Percentiles rank a stretch among this genome's conserved stretches.
Conservation (phyloP, 2,329 filamentous ascomycete species). For the Nothopassalora personata region DNA sequence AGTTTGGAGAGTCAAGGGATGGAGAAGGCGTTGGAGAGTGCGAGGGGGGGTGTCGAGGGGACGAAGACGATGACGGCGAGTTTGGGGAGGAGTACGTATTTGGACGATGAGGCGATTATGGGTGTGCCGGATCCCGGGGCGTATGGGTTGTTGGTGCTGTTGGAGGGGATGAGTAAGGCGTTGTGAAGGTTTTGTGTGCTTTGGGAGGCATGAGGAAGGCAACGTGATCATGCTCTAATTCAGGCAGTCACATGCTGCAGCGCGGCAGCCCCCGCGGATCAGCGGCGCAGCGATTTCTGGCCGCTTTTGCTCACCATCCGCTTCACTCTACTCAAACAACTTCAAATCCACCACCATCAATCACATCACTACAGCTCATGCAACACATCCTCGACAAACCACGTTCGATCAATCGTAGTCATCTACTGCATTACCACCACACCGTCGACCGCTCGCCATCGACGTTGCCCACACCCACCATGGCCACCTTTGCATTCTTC, state of each 20-base stretch:
- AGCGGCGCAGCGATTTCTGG: too few species aligned
- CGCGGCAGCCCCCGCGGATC: too few species aligned
- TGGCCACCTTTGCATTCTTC: not conserved
- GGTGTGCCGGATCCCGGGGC: slow-evolving; percentile 36
- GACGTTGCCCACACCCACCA: not conserved
- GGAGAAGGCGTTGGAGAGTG: slow-evolving; percentile 22
- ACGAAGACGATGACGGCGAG: slow-evolving; percentile 34
- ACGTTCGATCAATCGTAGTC: too few species aligned
- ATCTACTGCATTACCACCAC: too few species aligned
- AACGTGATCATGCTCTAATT: too few species aligned
- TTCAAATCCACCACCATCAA: too few species aligned
- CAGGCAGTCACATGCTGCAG: too few species aligned
- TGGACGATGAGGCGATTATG: slow-evolving; percentile 33
- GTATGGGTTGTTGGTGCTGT: slow-evolving; percentile 33
- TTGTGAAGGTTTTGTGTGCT: not conserved
- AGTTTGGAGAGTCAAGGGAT: slow-evolving; percentile 19
- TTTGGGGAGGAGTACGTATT: slow-evolving; percentile 33
- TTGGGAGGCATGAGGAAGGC: not conserved
- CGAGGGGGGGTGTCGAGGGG: slow-evolving; percentile 29
- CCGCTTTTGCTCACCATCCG: too few species aligned
- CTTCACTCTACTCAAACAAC: too few species aligned
- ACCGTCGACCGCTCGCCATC: too few species aligned
- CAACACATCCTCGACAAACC: too few species aligned
- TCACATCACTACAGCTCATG: too few species aligned
- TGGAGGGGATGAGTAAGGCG: slow-evolving; percentile 29